A percentile compares a stretch with the other conserved stretches of the same genome.
Conservation (phyloP, 495 filamentous ascomycete species). For the Aspergillus funiculosus region DNA sequence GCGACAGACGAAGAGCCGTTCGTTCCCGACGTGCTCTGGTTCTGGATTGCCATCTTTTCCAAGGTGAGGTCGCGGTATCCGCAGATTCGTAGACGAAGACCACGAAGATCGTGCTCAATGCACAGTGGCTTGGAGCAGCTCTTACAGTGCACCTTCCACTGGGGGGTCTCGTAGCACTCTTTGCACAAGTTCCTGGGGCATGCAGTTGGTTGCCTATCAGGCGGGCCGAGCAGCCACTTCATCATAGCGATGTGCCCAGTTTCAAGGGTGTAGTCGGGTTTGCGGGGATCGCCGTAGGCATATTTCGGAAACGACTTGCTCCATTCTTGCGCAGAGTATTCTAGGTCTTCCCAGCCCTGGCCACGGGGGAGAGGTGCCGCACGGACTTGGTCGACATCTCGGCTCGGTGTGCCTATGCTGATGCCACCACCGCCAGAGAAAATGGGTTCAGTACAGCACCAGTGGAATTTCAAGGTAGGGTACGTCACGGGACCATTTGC, state of each 20-base stretch:
- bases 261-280: conserved; percentile 39
- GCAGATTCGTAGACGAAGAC: conserved; percentile 53
- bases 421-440: conserved; percentile 60
- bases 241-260: conserved; percentile 48
- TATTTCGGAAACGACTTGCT: conserved; percentile 42
- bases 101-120: conserved; percentile 59
- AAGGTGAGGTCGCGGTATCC: conserved; percentile 52
- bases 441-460: conserved; percentile 59
- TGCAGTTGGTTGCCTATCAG: conserved; percentile 41
- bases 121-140: conserved; percentile 53
- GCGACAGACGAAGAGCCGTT: conserved; percentile 5
- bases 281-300: conserved; percentile 39
- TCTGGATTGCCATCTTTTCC: conserved; percentile 44
- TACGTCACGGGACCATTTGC: conserved; percentile 28
- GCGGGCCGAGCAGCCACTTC: conserved; percentile 44
- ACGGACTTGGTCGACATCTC: conserved; percentile 51
- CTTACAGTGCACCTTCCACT: conserved; percentile 56
- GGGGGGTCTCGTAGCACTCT: conserved; percentile 51
- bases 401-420: conserved; percentile 48
- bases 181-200: conserved; percentile 56
- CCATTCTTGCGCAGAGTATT: conserved; percentile 42
- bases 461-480: conserved; percentile 50
- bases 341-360: conserved; percentile 51
- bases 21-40: conserved; percentile 15
- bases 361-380: conserved; percentile 52